A percentile compares a stretch with the other conserved stretches of the same genome.
Evolutionary conservation across 768 basidiomycete species (phyloP).

Genomic region (Exsudoporus frostii): DNA sequence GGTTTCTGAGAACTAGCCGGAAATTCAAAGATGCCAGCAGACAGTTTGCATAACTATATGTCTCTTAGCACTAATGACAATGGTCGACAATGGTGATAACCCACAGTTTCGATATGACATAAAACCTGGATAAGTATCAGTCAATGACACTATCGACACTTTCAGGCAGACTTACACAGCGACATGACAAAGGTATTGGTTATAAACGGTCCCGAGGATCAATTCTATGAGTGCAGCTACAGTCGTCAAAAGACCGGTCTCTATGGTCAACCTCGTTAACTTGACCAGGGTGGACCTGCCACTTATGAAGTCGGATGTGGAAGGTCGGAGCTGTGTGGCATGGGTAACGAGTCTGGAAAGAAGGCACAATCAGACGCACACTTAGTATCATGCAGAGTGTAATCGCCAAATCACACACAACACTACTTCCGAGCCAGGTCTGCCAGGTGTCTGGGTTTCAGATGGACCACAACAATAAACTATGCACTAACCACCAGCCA

Average conservation of each 20-base stretch:
- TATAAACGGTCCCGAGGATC: slow-evolving; percentile 7
- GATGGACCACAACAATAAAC: no score
- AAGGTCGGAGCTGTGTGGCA: slow-evolving; percentile 11
- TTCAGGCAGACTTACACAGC: slow-evolving; percentile 15
- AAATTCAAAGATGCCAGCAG: slow-evolving; percentile 18
- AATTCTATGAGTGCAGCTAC: slow-evolving; percentile 17
- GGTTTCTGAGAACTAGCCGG: slow-evolving; percentile 5
- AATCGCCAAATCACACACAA: slow-evolving; percentile 18
- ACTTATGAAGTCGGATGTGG: slow-evolving; percentile 1
- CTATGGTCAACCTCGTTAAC: slow-evolving; percentile 22
- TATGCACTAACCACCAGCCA: slow-evolving; percentile 9
- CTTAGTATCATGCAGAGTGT: slow-evolving; percentile 17
- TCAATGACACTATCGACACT: background rate
- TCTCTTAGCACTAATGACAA: background rate
- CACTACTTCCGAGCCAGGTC: slow-evolving; percentile 23
- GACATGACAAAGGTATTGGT: background rate
- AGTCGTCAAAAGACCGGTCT: slow-evolving; percentile 24
- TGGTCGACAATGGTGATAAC: background rate
- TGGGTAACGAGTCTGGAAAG: background rate
- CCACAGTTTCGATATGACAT: slow-evolving; percentile 14
- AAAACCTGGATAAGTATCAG: slow-evolving; percentile 6
- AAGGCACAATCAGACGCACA: background rate
- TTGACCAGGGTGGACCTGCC: slow-evolving; percentile 2
- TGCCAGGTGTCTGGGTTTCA: background rate
- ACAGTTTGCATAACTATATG: slow-evolving; percentile 16